phyloP scores from a whole-genome alignment of 352 stramenopile genomes.

The Globisporangium irregulare region DNA sequence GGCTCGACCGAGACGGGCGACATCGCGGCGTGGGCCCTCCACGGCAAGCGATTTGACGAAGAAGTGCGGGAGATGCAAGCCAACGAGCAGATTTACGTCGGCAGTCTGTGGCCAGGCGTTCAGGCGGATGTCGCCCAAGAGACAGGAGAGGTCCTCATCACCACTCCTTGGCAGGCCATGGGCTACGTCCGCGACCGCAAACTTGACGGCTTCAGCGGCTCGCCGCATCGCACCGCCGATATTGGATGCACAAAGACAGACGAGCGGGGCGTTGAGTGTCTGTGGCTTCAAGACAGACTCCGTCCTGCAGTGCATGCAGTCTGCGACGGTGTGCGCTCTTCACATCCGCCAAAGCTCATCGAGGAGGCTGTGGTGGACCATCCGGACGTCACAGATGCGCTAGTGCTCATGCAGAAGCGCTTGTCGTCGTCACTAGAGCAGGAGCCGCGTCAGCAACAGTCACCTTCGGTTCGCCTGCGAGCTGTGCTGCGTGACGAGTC shows the following conservation, averaged over 20 bases:
- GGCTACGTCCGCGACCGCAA: slow-evolving; percentile 63
- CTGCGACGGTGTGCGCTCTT: slow-evolving; percentile 25
- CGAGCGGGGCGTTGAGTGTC: slow-evolving; percentile 25
- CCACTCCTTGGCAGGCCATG: slow-evolving; percentile 75
- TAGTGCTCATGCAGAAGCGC: slow-evolving; percentile 44
- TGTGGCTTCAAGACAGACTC: slow-evolving; percentile 73
- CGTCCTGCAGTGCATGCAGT: slow-evolving; percentile 36
- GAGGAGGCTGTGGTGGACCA: slow-evolving; percentile 38
- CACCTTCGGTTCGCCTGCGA: slow-evolving; percentile 27
- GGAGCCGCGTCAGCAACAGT: neutral
- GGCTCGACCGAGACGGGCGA: slow-evolving; percentile 81
- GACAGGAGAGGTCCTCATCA: slow-evolving; percentile 64
- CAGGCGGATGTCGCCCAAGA: slow-evolving; percentile 34
- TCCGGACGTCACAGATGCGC: slow-evolving; percentile 45
- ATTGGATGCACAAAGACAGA: slow-evolving; percentile 28
- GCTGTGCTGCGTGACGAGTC: slow-evolving; percentile 29
- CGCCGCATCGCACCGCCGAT: slow-evolving; percentile 57
- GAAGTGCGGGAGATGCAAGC: slow-evolving; percentile 41
- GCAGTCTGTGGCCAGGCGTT: slow-evolving; percentile 69
- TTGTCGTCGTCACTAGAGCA: neutral
- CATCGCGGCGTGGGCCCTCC: slow-evolving; percentile 67
- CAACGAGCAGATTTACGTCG: slow-evolving; percentile 50
- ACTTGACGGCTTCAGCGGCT: slow-evolving; percentile 41
- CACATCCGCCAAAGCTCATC: slow-evolving; percentile 34
- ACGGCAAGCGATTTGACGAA: slow-evolving; percentile 37